Evolutionary conservation across 2,329 filamentous ascomycete genomes (phyloP), one percentile per base, ranked within the genome.

Genomic region (Cytospora chrysosperma): DNA sequence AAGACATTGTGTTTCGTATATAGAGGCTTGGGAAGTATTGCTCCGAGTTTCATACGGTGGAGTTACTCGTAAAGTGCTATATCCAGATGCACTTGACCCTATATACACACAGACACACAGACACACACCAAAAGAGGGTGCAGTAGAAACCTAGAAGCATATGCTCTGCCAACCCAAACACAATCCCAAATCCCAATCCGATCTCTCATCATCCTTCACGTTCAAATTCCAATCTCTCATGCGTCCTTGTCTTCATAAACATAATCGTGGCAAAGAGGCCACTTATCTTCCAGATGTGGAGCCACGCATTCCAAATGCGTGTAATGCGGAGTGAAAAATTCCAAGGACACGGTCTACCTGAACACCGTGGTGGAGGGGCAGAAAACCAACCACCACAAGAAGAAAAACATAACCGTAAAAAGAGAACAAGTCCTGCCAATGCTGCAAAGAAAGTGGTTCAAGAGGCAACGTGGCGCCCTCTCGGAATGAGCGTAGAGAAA

Each of bases 311-410:
- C 37, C 61, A 43, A 15, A 55, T 24, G 17, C 50, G 53, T 54
- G 52, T 24, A 27, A 54, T 63, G 55, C 54, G 59, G 49, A n/a
- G 28, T 37, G 17, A 17, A n/a, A n/a, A n/a, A n/a, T n/a, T 30
- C 37, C 24, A 37, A 59, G 30, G 32, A 51, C 50, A 27, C 32
- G 37, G 47, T 63, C 61, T 63, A 43, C 61, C 61, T 59, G 34
- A 63, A 58, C 61, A 49, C 61, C 61, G 26, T n/a, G 27, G 37
- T 40, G 37, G 37, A 5, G 15, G 37, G 6, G 12, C 1, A n/a
- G 9, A n/a, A 40, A n/a, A n/a, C 3, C 26, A 10, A 53, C 17
- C 17, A 47, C 40, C 28, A 12, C 12, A 26, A 32, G 9, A 32
- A 24, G 3, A 55, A 27, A n/a, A 21, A n/a, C 9, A 34, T 30